Base-by-base conservation (phyloP, 2,329 filamentous ascomycete species). In the Colletotrichum noveboracense region DNA sequence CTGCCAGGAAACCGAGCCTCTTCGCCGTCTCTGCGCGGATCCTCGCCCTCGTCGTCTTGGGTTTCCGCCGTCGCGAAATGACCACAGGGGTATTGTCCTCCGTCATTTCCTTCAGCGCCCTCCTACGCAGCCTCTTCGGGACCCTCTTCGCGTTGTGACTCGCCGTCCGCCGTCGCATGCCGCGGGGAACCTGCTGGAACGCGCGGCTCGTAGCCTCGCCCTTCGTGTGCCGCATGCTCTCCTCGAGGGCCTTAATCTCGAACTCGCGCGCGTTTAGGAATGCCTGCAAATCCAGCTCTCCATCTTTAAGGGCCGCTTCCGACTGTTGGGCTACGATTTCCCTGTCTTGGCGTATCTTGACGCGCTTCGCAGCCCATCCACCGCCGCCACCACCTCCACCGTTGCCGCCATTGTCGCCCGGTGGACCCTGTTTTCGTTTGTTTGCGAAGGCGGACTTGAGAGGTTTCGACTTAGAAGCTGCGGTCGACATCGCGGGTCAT, bases 121-220 rank as follows among this genome's bases (percentile, higher is more conserved):
- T 90, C 52, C 86, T 86, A 71, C 94, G 91, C 81, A 98, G 85
- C 77, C 95, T 88, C 81, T 93, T 94, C 4, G 97, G 97, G 18
- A 99, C 93, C 77, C 94, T 91, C 85, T 96, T 98, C 43, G 94
- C 94, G 89, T 99, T 98, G 85, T 99, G 97, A 83, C 96, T 98
- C 24, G 96, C 97, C 0, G 96, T 98, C 79, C 97, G 90, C 78
- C 97, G 90, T 78, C 97, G 90, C 90, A 99, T 87, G 66, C 93
- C 93, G 79, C 95, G 91, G 2, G 97, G 97, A 7, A 99, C 94
- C 79, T 95, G 92, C 84, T 99, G 97, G 81, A 98, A 98, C 16
- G 96, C 96, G 67, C 96, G 91, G 73, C 91, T 93, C 58, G 91
- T 87, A 70, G 88, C 86, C 52, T 87, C 86, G 7, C 86, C 85